Percentiles rank a stretch among this genome's conserved stretches.
These are phyloP conservation scores for Aspergillus kassunensis DNA, from an alignment of 495 filamentous ascomycete species.

Conservation along the genomic window DNA sequence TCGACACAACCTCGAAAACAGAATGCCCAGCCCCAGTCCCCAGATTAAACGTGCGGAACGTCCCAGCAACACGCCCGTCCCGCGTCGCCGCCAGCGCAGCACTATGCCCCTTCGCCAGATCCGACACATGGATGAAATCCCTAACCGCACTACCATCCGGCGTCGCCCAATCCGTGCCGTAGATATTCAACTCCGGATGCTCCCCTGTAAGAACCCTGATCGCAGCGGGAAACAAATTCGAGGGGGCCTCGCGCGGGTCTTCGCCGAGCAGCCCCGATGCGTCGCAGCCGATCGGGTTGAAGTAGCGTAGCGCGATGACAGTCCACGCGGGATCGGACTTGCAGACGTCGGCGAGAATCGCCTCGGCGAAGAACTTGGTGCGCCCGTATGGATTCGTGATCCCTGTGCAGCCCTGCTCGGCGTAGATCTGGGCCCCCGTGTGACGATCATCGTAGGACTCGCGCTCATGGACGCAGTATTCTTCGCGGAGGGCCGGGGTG, in stretches of 20 bases:
- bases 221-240: slow-evolving; percentile 58
- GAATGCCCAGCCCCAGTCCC: slow-evolving; percentile 47
- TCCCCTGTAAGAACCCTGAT: slow-evolving; percentile 52
- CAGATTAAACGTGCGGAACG: slow-evolving; percentile 49
- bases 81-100: slow-evolving; percentile 43
- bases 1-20: slow-evolving; percentile 43
- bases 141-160: slow-evolving; percentile 54
- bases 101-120: slow-evolving; percentile 61
- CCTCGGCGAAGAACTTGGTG: slow-evolving; percentile 60
- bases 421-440: slow-evolving; percentile 15
- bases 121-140: slow-evolving; percentile 55
- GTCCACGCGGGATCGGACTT: slow-evolving; percentile 52
- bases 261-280: slow-evolving; percentile 58
- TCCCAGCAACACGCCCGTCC: slow-evolving; percentile 26
- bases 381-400: slow-evolving; percentile 61
- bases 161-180: slow-evolving; percentile 58
- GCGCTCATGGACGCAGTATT: slow-evolving; percentile 52
- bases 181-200: slow-evolving; percentile 47
- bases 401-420: slow-evolving; percentile 42
- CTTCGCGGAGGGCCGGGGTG: slow-evolving; percentile 49
- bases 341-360: slow-evolving; percentile 55
- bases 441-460: slow-evolving; percentile 25
- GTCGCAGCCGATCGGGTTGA: slow-evolving; percentile 64
- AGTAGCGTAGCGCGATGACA: slow-evolving; percentile 60
- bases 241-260: slow-evolving; percentile 53